Conservation (phyloP, 164 flowering plant genomes). For the Vitis amurensis region DNA sequence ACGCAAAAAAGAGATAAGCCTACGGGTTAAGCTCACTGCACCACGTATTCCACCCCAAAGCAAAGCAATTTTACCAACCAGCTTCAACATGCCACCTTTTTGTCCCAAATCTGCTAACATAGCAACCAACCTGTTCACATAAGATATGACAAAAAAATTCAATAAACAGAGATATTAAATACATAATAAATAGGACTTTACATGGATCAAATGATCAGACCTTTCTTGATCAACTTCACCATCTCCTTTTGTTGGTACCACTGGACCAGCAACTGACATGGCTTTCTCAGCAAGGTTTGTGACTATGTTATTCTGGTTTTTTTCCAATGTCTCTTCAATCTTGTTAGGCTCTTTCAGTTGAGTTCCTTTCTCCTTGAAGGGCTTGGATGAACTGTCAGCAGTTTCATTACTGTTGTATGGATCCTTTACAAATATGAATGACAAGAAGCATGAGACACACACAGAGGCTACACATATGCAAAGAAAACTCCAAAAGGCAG, state of each 20-base stretch:
- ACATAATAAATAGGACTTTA: not conserved
- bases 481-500: not conserved
- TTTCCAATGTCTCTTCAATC: slow-evolving; percentile 40
- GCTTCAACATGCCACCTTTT: slow-evolving; percentile 72
- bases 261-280: slow-evolving; percentile 96
- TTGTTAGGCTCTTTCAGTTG: slow-evolving; percentile 33
- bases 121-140: slow-evolving; percentile 68
- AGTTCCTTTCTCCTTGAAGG: slow-evolving; percentile 26
- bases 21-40: slow-evolving; percentile 91
- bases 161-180: not conserved
- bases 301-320: slow-evolving; percentile 48
- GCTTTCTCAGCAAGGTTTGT: slow-evolving; percentile 96
- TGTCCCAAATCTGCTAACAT: slow-evolving; percentile 88
- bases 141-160: not conserved
- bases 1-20: slow-evolving; percentile 75
- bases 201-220: slow-evolving; percentile 29
- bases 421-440: slow-evolving; percentile 5
- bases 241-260: slow-evolving; percentile 82
- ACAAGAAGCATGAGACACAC: too few species aligned
- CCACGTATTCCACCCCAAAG: slow-evolving; percentile 99
- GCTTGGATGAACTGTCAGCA: slow-evolving; percentile 30
- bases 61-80: slow-evolving; percentile 85
- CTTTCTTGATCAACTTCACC: slow-evolving; percentile 96
- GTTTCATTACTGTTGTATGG: slow-evolving; percentile 18
- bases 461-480: not conserved